Conservation (phyloP, 352 stramenopile species). For the Pythium biforme region DNA sequence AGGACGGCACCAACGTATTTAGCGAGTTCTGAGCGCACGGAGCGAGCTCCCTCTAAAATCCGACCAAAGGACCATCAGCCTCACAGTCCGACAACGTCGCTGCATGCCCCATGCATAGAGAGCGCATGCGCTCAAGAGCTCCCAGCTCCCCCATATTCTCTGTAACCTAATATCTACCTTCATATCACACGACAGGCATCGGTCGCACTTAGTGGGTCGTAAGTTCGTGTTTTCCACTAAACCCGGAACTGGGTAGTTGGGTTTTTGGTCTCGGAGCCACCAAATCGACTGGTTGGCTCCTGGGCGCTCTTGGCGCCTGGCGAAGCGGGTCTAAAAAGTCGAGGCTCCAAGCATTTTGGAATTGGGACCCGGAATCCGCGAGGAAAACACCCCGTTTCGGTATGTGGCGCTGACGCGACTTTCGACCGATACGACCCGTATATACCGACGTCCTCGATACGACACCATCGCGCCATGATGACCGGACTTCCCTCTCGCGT, state of each 20-base stretch:
- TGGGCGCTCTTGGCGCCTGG: not conserved
- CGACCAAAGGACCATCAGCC: not conserved
- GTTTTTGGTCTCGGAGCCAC: slow-evolving; percentile 18
- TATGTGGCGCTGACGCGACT: slow-evolving; percentile 43
- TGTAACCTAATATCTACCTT: slow-evolving; percentile 11
- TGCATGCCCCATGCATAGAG: not conserved
- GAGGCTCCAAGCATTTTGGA: slow-evolving; percentile 55
- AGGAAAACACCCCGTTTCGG: slow-evolving; percentile 37
- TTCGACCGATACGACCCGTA: not conserved
- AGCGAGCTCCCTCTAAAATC: not conserved
- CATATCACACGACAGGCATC: not conserved
- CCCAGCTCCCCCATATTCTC: slow-evolving; percentile 2
- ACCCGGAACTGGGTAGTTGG: slow-evolving; percentile 14
- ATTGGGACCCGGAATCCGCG: slow-evolving; percentile 68
- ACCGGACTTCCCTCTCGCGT: slow-evolving; percentile 9
- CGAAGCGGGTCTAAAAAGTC: not conserved
- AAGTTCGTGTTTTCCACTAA: not conserved
- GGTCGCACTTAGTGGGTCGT: not conserved
- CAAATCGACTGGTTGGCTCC: slow-evolving; percentile 18
- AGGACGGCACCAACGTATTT: slow-evolving; percentile 71
- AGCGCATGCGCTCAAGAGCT: too few relatives aligned
- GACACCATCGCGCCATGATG: not conserved
- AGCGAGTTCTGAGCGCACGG: slow-evolving; percentile 35
- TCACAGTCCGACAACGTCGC: not conserved
- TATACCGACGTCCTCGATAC: slow-evolving; percentile 26